These are phyloP conservation scores for Fusarium tupiense DNA, from an alignment of 2,329 filamentous ascomycete species.

Conservation along the genomic window DNA sequence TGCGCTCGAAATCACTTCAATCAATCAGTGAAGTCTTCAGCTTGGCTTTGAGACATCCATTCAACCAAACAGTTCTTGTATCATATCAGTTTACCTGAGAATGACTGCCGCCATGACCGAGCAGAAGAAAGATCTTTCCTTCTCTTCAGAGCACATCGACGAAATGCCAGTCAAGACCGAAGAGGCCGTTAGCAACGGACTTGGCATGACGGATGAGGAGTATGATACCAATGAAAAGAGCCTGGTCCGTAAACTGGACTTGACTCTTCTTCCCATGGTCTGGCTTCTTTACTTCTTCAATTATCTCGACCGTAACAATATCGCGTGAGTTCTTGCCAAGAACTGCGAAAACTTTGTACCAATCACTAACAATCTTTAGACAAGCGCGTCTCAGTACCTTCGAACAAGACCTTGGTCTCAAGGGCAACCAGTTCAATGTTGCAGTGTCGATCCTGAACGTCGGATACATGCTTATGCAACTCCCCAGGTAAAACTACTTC, in stretches of 20 bases:
- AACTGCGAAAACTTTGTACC: rapidly evolving
- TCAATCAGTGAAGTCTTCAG: neutral
- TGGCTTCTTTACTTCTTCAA: slow-evolving; percentile 41
- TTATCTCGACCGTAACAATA: slow-evolving; percentile 37
- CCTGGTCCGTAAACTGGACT: slow-evolving; percentile 39
- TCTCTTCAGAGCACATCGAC: neutral
- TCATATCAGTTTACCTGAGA: neutral
- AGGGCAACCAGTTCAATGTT: slow-evolving; percentile 38
- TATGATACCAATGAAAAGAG: slow-evolving; percentile 16
- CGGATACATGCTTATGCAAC: slow-evolving; percentile 30
- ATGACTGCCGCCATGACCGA: neutral
- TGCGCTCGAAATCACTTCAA: neutral
- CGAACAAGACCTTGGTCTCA: slow-evolving; percentile 39
- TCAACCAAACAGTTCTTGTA: neutral
- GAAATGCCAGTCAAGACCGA: neutral
- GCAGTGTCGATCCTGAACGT: slow-evolving; percentile 42
- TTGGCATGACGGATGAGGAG: neutral
- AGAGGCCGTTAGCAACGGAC: neutral
- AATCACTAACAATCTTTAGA: neutral
- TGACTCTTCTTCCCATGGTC: slow-evolving; percentile 39
- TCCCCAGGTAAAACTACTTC: neutral
- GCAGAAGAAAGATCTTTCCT: neutral
- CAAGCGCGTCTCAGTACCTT: slow-evolving; percentile 38
- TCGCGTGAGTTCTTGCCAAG: slow-evolving; percentile 23
- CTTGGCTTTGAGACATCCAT: neutral